phyloP scores from a whole-genome alignment of 2,329 filamentous ascomycete species.

The Fonsecaea pedrosoi region DNA sequence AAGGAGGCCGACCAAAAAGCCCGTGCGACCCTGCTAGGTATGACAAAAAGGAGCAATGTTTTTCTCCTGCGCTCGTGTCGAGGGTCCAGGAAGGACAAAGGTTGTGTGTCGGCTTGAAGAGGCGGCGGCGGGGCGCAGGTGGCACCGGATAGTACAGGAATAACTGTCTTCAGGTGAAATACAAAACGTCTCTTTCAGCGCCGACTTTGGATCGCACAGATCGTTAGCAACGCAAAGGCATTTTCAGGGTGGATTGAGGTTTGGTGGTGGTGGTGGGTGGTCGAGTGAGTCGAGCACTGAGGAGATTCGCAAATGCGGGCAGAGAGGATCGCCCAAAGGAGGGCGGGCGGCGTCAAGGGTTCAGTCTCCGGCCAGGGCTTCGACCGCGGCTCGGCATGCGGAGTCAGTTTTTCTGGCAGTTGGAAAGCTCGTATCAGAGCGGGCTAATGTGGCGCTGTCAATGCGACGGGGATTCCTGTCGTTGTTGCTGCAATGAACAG shows the following conservation, averaged over 20 bases:
- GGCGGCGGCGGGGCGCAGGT: slow-evolving; percentile 6
- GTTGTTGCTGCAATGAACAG: background rate
- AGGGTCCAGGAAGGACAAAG: slow-evolving; percentile 10
- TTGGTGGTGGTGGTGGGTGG: background rate
- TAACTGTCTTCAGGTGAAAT: slow-evolving; percentile 11
- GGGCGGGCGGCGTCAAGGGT: slow-evolving; percentile 5
- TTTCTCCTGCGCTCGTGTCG: slow-evolving; percentile 14
- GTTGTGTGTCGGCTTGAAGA: slow-evolving; percentile 12
- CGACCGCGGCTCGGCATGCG: slow-evolving; percentile 22
- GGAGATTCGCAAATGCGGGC: slow-evolving; percentile 5
- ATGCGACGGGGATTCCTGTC: background rate
- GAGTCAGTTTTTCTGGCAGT: slow-evolving; percentile 14
- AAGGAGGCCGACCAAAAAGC: slow-evolving; percentile 14
- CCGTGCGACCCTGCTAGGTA: slow-evolving; percentile 31
- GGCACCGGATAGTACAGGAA: slow-evolving; percentile 4
- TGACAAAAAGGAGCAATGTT: slow-evolving; percentile 28
- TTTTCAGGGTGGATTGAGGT: slow-evolving; percentile 1
- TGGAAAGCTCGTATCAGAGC: slow-evolving; percentile 4
- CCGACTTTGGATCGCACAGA: background rate
- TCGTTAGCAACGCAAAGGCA: background rate
- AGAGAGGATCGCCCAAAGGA: background rate
- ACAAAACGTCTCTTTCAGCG: background rate
- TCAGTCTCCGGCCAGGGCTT: background rate
- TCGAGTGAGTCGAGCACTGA: slow-evolving; percentile 6
- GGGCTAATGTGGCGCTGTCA: slow-evolving; percentile 26